Evolutionary conservation across 2,329 filamentous ascomycete genomes (phyloP).

Genomic region (Gnomoniopsis sp.): DNA sequence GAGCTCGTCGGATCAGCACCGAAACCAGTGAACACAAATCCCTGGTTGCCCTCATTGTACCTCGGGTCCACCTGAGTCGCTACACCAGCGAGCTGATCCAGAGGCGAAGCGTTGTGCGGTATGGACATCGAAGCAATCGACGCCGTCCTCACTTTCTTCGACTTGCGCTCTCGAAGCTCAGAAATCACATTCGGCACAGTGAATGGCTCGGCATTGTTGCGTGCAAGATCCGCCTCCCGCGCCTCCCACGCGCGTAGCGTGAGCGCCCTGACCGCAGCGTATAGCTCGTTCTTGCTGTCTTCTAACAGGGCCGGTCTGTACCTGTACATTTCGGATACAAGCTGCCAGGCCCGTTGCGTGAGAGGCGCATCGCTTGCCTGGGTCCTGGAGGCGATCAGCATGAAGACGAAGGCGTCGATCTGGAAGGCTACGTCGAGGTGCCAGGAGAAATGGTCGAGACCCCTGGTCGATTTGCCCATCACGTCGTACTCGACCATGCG

Average conservation of each 20-base stretch:
- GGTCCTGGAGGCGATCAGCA: conserved; percentile 18
- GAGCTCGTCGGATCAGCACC: background rate
- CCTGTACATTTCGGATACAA: conserved; percentile 20
- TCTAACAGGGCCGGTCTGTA: conserved; percentile 15
- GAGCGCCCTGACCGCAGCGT: conserved; percentile 21
- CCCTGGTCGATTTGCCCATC: conserved; percentile 11
- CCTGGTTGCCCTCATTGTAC: background rate
- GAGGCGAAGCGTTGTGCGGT: conserved; percentile 9
- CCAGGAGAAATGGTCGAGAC: conserved; percentile 20
- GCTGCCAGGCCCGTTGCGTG: conserved; percentile 20
- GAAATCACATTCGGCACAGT: conserved; percentile 3
- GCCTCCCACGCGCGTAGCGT: conserved; percentile 22
- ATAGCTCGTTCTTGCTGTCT: conserved; percentile 16
- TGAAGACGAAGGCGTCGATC: conserved; percentile 20
- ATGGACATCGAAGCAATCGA: conserved; percentile 3
- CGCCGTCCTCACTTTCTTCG: conserved; percentile 7
- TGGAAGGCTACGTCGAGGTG: conserved; percentile 24
- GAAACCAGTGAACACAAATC: background rate
- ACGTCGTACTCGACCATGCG: conserved; percentile 21
- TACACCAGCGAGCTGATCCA: conserved; percentile 15
- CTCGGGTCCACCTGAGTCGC: conserved; percentile 17
- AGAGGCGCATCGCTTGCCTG: conserved; percentile 16
- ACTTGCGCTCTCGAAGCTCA: conserved; percentile 13
- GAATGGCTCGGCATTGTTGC: conserved; percentile 6
- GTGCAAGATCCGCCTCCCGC: conserved; percentile 17